Evolutionary conservation across 768 basidiomycete species (phyloP), one percentile per base, ranked within the genome.

Genomic region (Boletus subcaerulescens): DNA sequence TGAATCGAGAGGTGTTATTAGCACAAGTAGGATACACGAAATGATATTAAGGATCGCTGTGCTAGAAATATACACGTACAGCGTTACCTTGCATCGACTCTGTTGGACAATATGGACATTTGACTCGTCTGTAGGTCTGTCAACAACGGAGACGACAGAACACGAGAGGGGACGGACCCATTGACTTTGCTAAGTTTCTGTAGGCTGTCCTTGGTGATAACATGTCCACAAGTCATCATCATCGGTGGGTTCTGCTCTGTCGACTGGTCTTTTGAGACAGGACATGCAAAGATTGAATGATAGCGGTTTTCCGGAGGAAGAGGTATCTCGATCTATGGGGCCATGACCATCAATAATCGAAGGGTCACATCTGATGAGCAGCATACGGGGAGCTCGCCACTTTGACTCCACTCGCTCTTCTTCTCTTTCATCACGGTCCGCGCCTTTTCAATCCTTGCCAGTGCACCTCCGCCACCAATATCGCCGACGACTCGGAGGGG

Each of bases 221-320:
- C 94, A 72, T 99, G 97, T 3, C 96, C 97, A 68, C 97, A 98
- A 4, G 77, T 74, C 79, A 99, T 88, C 90, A 98, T 95, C 93
- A 97, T 97, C 0, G 97, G 96, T 10, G 94, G 97, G 69, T 99
- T 99, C 54, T 80, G 71, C 49, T 92, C 89, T 5, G 91, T 95
- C 22, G 93, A 86, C 73, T 97, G 96, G 65, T 98, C 96, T 73
- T 98, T 98, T 10, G 93, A 96, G 20, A 99, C 97, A 0, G 97
- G 92, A 71, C 97, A 99, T 45, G 93, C 87, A 70, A 99, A 98
- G 53, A 98, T 89, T 1, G 95, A 97, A 70, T 99, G 97, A 72
- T 95, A 98, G 29, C 93, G 80, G 64, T 95, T 89, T 60, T 90
- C 85, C 2, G 91, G 78, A 1, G 89, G 83, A 12, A 98, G 68